Evolutionary conservation across 2,329 filamentous ascomycete genomes (phyloP), one percentile per base, ranked within the genome.

Genomic region (Zopfia rhizophila): DNA sequence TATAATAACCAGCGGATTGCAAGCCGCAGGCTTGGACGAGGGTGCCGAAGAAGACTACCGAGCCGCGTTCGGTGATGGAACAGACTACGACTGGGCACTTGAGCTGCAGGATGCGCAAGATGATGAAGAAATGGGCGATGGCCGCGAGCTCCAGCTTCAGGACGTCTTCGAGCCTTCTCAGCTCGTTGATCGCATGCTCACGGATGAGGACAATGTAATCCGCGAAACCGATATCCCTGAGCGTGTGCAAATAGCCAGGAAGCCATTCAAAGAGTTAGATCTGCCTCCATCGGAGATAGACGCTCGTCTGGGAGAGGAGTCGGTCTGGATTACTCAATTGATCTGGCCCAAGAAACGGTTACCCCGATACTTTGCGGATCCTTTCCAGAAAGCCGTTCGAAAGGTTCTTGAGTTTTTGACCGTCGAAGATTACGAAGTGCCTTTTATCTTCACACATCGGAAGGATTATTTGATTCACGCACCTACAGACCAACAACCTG

Each of bases 161-260:
- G 93, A 99, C 68, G 93, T 99, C 38, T 99, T 99, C 63, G 94
- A 99, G 73, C 94, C 94, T 1, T 96, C 92, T 3, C 91, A 99
- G 70, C 82, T 99, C 27, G 87, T 88, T 45, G 94, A 99, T 74
- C 93, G 91, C 74, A 88, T 97, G 70, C 83, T 99, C 60, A 99
- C 94, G 7, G 94, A 97, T 46, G 91, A 92, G 54, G 94, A 99
- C 70, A 96, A 97, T 69, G 78, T 85, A 46, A 97, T 99, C 56
- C 90, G 94, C 36, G 85, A 87, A 65, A 86, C 84, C 14, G 94
- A 99, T 68, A 88, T 96, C 58, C 94, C 94, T 1, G 94, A 99
- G 73, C 88, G 94, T 62, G 93, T 96, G 72, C 94, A 99, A 70
- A 76, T 99, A 40, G 90, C 95, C 36, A 87, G 94, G 59, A 91